These are phyloP conservation scores for Lepraria neglecta DNA, from an alignment of 495 filamentous ascomycete genomes.

Conservation along the genomic window DNA sequence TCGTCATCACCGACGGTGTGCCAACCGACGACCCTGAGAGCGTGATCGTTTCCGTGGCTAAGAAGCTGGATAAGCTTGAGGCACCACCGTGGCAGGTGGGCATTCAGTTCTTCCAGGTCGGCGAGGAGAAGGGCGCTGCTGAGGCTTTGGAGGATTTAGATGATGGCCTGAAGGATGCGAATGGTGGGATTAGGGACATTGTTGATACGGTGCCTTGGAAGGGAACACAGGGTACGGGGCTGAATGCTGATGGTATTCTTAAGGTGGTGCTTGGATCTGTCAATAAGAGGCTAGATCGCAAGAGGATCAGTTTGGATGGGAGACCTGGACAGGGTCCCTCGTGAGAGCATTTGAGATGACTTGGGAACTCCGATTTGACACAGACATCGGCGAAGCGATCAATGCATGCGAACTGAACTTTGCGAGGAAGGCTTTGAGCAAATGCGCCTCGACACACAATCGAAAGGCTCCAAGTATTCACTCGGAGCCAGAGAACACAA, in stretches of 20 bases:
- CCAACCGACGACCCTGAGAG: conserved; percentile 76
- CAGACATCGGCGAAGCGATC: no score
- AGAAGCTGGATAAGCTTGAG: conserved; percentile 61
- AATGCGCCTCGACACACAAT: no score
- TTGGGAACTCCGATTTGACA: no score
- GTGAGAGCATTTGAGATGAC: background rate
- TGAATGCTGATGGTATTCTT: conserved; percentile 65
- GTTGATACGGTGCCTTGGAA: conserved; percentile 85
- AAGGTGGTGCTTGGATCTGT: conserved; percentile 57
- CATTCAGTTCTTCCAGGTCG: conserved; percentile 96
- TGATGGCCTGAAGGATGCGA: conserved; percentile 56
- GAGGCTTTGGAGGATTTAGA: conserved; percentile 68
- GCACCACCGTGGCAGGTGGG: conserved; percentile 84
- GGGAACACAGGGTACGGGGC: conserved; percentile 35
- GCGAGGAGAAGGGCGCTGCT: conserved; percentile 59
- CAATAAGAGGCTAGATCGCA: conserved; percentile 21
- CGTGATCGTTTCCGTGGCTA: conserved; percentile 60
- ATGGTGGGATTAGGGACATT: conserved; percentile 68
- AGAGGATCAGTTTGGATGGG: conserved; percentile 22
- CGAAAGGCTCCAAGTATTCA: no score
- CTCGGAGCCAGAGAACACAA: no score
- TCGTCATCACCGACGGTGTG: conserved; percentile 86
- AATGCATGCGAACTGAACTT: no score
- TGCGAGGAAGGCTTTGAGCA: no score
- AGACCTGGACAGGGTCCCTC: background rate